Evolutionary conservation across 345 rosid species (phyloP).

Genomic region (Hibiscus mutabilis): DNA sequence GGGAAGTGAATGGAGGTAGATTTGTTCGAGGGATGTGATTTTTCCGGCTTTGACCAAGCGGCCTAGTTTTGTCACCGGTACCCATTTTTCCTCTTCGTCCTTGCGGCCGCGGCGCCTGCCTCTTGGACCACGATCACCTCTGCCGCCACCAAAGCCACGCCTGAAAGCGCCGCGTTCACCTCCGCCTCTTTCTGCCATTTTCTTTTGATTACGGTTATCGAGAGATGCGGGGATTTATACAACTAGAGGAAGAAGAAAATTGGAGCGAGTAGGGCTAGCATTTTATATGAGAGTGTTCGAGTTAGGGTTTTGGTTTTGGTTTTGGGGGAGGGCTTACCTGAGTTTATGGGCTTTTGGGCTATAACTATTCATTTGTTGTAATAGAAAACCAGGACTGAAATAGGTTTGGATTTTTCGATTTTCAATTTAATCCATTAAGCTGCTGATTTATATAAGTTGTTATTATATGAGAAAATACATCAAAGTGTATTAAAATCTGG

Average conservation of each 20-base stretch:
- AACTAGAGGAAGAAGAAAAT: not conserved
- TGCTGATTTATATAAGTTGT: no score
- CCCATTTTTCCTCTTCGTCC: slow-evolving; percentile 10
- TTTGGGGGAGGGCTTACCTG: not conserved
- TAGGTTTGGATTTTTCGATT: no score
- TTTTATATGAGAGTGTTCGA: not conserved
- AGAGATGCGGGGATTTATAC: no score
- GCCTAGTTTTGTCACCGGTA: not conserved
- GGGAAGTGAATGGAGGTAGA: slow-evolving; percentile 6
- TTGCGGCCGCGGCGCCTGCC: slow-evolving; percentile 7
- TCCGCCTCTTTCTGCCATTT: slow-evolving; percentile 12
- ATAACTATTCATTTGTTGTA: no score
- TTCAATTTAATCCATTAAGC: no score
- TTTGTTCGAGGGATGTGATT: slow-evolving; percentile 8
- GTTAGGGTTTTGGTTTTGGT: not conserved
- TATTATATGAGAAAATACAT: no score
- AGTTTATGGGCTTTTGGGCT: not conserved
- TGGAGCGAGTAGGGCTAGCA: not conserved
- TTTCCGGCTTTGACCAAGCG: not conserved
- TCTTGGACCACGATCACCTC: slow-evolving; percentile 5
- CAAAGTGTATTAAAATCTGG: no score
- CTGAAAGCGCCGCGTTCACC: slow-evolving; percentile 2
- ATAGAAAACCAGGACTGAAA: no score
- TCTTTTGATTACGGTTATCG: no score
- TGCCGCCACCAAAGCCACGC: slow-evolving; percentile 1